Evolutionary conservation across 257 asterid genomes (phyloP).

Genomic region (Solanum bulbocastanum): DNA sequence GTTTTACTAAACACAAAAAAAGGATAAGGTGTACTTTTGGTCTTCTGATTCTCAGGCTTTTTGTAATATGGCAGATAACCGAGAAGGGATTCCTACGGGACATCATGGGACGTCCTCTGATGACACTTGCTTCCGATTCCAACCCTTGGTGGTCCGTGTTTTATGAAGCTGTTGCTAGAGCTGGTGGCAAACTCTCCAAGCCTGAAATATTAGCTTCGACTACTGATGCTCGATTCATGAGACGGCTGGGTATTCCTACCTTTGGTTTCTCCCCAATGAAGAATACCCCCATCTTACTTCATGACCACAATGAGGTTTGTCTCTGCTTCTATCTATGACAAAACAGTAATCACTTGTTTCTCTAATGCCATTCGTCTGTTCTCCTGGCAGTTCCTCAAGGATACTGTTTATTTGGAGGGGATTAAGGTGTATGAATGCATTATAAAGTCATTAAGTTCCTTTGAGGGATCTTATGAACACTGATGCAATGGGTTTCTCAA

Average conservation of each 20-base stretch:
- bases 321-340: not conserved
- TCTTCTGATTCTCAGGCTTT: not conserved
- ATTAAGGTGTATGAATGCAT: slow-evolving; percentile 68
- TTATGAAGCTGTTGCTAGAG: slow-evolving; percentile 50
- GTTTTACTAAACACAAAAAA: not conserved
- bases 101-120: slow-evolving; percentile 48
- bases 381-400: slow-evolving; percentile 54
- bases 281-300: slow-evolving; percentile 82
- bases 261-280: slow-evolving; percentile 96
- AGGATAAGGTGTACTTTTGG: not conserved
- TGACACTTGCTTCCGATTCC: slow-evolving; percentile 63
- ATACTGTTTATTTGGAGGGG: slow-evolving; percentile 66
- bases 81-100: slow-evolving; percentile 72
- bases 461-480: slow-evolving; percentile 3
- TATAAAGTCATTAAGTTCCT: slow-evolving; percentile 63
- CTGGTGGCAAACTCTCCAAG: slow-evolving; percentile 86
- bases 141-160: slow-evolving; percentile 91
- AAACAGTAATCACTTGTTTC: not conserved
- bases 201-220: slow-evolving; percentile 86
- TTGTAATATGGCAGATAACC: slow-evolving; percentile 31
- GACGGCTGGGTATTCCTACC: slow-evolving; percentile 71
- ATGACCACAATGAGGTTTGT: slow-evolving; percentile 87
- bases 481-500: not conserved
- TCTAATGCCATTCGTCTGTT: not conserved
- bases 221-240: slow-evolving; percentile 78